Conservation (phyloP, 805 yeast genomes). For the Saturnispora halmiae region DNA sequence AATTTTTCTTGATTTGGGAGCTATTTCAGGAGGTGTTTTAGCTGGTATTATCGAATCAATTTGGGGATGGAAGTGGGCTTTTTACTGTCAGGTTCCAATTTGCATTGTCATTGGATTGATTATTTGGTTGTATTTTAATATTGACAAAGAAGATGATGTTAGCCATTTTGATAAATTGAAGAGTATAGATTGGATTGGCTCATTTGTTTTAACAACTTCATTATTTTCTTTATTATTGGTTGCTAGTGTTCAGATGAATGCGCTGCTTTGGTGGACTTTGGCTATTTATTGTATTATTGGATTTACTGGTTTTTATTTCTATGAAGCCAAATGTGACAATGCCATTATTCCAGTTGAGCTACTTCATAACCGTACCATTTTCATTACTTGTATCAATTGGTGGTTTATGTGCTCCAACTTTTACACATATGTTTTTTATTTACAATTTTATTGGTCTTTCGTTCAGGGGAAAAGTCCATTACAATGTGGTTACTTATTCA, state of each 20-base stretch:
- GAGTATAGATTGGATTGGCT: slow-evolving; percentile 61
- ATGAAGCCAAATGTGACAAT: slow-evolving; percentile 41
- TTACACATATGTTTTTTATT: slow-evolving; percentile 52
- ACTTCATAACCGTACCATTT: slow-evolving; percentile 48
- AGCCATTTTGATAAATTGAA: slow-evolving; percentile 39
- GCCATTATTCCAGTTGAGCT: slow-evolving; percentile 58
- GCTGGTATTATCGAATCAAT: slow-evolving; percentile 46
- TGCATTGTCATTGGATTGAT: slow-evolving; percentile 33
- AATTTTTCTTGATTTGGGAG: slow-evolving; percentile 65
- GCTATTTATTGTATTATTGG: slow-evolving; percentile 29
- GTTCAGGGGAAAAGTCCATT: slow-evolving; percentile 18
- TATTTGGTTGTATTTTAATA: slow-evolving; percentile 19
- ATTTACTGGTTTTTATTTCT: slow-evolving; percentile 36
- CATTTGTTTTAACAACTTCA: slow-evolving; percentile 47
- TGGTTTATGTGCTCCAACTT: slow-evolving; percentile 62
- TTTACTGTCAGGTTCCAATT: slow-evolving; percentile 42
- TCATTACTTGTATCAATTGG: slow-evolving; percentile 55
- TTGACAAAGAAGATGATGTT: slow-evolving; percentile 23
- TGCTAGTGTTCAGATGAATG: slow-evolving; percentile 54
- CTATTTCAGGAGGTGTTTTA: slow-evolving; percentile 56
- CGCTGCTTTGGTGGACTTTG: slow-evolving; percentile 38
- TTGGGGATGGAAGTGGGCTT: slow-evolving; percentile 60
- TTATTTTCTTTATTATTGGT: slow-evolving; percentile 53
- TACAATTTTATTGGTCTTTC: slow-evolving; percentile 48
- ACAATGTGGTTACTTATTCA: slow-evolving; percentile 32